phyloP scores from a whole-genome alignment of 2,329 filamentous ascomycete species.

The Fusarium palustre region DNA sequence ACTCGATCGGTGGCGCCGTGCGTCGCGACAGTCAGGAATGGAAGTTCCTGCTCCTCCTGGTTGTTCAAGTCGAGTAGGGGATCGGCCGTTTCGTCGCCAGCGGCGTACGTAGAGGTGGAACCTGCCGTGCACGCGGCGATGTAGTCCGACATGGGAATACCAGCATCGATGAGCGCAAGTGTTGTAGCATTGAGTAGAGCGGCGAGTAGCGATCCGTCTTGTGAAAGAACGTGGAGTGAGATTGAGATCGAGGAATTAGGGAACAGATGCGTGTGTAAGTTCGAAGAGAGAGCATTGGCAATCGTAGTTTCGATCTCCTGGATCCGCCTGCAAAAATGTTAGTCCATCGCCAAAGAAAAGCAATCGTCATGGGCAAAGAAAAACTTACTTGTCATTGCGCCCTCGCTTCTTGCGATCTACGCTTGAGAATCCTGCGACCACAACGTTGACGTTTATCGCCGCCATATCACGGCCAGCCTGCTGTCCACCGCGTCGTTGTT shows the following conservation, averaged over 20 bases:
- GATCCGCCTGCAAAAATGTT: conserved; percentile 69
- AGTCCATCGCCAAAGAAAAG: neutral
- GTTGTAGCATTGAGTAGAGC: conserved; percentile 92
- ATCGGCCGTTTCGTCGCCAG: conserved; percentile 76
- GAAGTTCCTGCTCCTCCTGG: conserved; percentile 87
- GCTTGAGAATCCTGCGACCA: conserved; percentile 87
- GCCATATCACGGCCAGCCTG: conserved; percentile 59
- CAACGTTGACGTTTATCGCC: conserved; percentile 82
- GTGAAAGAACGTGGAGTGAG: conserved; percentile 85
- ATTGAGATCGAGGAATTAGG: conserved; percentile 87
- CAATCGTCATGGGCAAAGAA: neutral
- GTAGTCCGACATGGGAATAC: conserved; percentile 94
- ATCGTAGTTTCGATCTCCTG: conserved; percentile 86
- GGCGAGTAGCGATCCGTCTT: conserved; percentile 91
- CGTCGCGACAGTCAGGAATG: conserved; percentile 87
- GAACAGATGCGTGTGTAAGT: conserved; percentile 87
- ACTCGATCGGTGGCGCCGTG: conserved; percentile 80
- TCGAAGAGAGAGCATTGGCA: conserved; percentile 78
- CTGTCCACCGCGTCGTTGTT: conserved; percentile 55
- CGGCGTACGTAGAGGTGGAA: conserved; percentile 74
- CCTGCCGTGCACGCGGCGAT: conserved; percentile 90
- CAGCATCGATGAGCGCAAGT: conserved; percentile 91
- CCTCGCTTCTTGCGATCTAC: conserved; percentile 84
- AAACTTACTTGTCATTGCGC: conserved; percentile 79
- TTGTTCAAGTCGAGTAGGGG: conserved; percentile 83